A percentile compares a stretch with the other conserved stretches of the same genome.
phyloP scores from a whole-genome alignment of 169 alveolate species.

The Plasmodium gaboni region DNA sequence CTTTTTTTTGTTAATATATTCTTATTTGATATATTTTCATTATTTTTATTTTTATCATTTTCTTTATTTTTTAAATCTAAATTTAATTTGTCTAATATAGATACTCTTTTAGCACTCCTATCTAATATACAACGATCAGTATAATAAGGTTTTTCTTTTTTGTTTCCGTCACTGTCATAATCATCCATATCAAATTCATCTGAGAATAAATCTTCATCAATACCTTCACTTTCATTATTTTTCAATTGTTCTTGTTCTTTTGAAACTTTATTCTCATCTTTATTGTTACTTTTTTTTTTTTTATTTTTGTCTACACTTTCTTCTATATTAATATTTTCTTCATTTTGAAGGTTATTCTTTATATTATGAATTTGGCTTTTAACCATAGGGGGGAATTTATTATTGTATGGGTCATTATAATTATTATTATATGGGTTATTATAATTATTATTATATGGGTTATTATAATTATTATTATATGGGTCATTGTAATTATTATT shows the following conservation, averaged over 20 bases:
- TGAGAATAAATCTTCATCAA: conserved; percentile 17
- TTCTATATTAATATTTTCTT: not conserved
- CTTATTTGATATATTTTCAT: not conserved
- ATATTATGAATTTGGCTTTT: not conserved
- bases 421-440: not conserved
- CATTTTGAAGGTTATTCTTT: not conserved
- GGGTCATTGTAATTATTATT: not conserved
- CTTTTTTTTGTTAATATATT: not conserved
- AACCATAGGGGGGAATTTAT: not conserved
- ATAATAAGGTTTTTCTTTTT: conserved; percentile 44
- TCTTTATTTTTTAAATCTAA: conserved; percentile 18
- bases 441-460: not conserved
- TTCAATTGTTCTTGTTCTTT: conserved; percentile 12
- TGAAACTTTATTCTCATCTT: not conserved
- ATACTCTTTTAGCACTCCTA: conserved; percentile 30
- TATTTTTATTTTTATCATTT: not conserved
- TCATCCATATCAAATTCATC: conserved; percentile 39
- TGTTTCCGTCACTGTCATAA: conserved; percentile 29
- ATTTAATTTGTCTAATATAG: conserved; percentile 52
- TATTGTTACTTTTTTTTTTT: not conserved
- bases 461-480: not conserved
- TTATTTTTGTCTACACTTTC: not conserved
- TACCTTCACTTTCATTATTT: not conserved
- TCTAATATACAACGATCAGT: conserved; percentile 64
- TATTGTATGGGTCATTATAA: not conserved